Conservation (phyloP, 352 stramenopile genomes). For the Phytopythium litorale region DNA sequence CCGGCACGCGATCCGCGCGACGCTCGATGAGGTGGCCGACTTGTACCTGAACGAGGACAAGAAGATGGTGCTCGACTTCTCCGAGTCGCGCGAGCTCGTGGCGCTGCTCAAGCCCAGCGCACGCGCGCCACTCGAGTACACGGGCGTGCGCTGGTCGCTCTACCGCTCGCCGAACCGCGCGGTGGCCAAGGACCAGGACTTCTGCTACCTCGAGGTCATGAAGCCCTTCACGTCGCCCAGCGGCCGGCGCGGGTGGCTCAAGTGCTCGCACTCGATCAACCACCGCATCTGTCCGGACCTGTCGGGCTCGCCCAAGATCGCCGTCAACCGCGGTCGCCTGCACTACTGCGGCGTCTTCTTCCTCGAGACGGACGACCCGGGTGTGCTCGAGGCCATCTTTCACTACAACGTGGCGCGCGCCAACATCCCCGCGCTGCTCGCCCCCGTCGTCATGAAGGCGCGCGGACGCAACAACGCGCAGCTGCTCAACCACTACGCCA, state of each 20-base stretch:
- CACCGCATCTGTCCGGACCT: slow-evolving; percentile 57
- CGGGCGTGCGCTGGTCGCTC: slow-evolving; percentile 64
- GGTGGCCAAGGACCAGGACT: slow-evolving; percentile 62
- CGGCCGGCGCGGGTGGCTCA: slow-evolving; percentile 65
- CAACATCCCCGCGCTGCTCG: slow-evolving; percentile 37
- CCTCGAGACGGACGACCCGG: slow-evolving; percentile 44
- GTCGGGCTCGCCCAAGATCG: slow-evolving; percentile 15
- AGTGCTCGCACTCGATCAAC: slow-evolving; percentile 67
- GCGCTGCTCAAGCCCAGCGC: slow-evolving; percentile 37
- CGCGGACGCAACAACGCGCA: slow-evolving; percentile 53
- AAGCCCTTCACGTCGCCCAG: slow-evolving; percentile 49
- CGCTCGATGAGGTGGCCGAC: slow-evolving; percentile 64
- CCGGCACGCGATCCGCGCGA: slow-evolving; percentile 48
- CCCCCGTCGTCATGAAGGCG: slow-evolving; percentile 50
- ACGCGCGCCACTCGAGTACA: slow-evolving; percentile 42
- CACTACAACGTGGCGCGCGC: slow-evolving; percentile 55
- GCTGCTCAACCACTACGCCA: slow-evolving; percentile 71
- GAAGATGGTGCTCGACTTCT: slow-evolving; percentile 75
- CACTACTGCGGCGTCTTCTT: slow-evolving; percentile 70
- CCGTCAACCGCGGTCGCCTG: slow-evolving; percentile 48
- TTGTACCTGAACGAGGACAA: slow-evolving; percentile 60
- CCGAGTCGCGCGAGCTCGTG: slow-evolving; percentile 50
- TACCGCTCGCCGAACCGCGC: slow-evolving; percentile 52
- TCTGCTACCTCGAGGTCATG: slow-evolving; percentile 75
- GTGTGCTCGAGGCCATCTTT: slow-evolving; percentile 50